Percentiles rank a stretch among this genome's conserved stretches.
Conservation (phyloP, 2,329 filamentous ascomycete genomes). For the Lecanicillium sp. region DNA sequence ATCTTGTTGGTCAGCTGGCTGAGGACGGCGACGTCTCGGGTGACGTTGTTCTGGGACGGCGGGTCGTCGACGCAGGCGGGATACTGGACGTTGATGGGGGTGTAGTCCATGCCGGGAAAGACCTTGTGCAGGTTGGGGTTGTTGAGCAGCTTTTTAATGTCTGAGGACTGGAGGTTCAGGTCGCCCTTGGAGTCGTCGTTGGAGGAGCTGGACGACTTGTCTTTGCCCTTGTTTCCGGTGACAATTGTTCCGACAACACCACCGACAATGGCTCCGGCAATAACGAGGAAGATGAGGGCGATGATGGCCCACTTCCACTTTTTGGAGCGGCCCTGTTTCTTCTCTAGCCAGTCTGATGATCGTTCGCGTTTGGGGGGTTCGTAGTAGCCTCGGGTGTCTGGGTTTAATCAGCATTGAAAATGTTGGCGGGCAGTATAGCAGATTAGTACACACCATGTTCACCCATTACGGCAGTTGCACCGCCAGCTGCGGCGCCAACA, state of each 20-base stretch:
- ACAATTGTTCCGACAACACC: conserved; percentile 70
- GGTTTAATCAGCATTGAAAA: background rate
- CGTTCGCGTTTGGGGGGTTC: conserved; percentile 50
- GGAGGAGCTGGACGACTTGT: conserved; percentile 17
- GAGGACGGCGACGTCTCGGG: conserved; percentile 81
- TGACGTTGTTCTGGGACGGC: conserved; percentile 90
- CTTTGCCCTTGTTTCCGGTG: conserved; percentile 41
- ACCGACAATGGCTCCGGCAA: conserved; percentile 66
- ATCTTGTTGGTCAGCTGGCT: conserved; percentile 85
- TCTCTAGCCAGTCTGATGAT: conserved; percentile 54
- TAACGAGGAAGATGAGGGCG: conserved; percentile 54
- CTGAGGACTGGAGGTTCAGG: conserved; percentile 63
- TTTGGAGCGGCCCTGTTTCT: conserved; percentile 54
- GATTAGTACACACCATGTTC: conserved; percentile 8
- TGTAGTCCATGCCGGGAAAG: conserved; percentile 94
- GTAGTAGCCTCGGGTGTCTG: conserved; percentile 24
- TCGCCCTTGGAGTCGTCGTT: conserved; percentile 39
- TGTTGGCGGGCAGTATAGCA: background rate
- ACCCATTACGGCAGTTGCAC: conserved; percentile 37
- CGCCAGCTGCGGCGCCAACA: conserved; percentile 35
- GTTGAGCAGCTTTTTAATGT: conserved; percentile 77
- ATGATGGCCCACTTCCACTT: conserved; percentile 67
- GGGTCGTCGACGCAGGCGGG: conserved; percentile 72
- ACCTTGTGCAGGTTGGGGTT: conserved; percentile 83
- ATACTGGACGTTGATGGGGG: conserved; percentile 84